A percentile compares a stretch with the other conserved stretches of the same genome.
phyloP scores from a whole-genome alignment of 148 eudicot genomes.

The Cornus suecica region DNA sequence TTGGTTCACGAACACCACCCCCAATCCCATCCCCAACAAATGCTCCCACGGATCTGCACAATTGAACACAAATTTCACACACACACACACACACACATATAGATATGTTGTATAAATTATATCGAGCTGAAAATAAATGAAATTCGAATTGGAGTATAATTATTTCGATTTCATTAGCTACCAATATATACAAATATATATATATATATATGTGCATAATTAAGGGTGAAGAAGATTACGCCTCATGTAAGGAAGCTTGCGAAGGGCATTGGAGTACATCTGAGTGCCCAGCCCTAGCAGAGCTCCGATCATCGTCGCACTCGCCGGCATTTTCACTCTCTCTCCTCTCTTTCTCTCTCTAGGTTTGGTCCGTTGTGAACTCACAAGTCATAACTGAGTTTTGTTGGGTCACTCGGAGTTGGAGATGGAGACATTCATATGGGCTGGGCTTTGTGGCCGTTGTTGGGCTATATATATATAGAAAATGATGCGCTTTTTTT shows the following conservation, averaged over 20 bases:
- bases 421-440: too few species aligned
- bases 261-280: conserved; percentile 98
- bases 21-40: conserved; percentile 89
- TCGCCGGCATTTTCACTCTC: conserved; percentile 56
- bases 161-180: background rate
- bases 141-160: background rate
- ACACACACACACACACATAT: background rate
- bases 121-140: background rate
- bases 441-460: too few species aligned
- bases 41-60: conserved; percentile 97
- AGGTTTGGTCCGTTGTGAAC: background rate
- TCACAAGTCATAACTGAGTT: background rate
- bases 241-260: conserved; percentile 97
- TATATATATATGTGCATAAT: background rate
- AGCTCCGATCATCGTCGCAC: conserved; percentile 87
- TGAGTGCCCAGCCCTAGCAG: conserved; percentile 84
- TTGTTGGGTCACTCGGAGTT: too few species aligned
- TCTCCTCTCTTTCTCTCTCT: conserved; percentile 20
- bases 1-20: conserved; percentile 74
- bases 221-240: conserved; percentile 38
- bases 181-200: too few species aligned
- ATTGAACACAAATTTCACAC: background rate
- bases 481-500: too few species aligned
- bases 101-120: background rate
- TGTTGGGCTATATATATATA: too few species aligned